Evolutionary conservation across 176 grass and related monocot genomes (phyloP).

Genomic region (Oryza australiensis): DNA sequence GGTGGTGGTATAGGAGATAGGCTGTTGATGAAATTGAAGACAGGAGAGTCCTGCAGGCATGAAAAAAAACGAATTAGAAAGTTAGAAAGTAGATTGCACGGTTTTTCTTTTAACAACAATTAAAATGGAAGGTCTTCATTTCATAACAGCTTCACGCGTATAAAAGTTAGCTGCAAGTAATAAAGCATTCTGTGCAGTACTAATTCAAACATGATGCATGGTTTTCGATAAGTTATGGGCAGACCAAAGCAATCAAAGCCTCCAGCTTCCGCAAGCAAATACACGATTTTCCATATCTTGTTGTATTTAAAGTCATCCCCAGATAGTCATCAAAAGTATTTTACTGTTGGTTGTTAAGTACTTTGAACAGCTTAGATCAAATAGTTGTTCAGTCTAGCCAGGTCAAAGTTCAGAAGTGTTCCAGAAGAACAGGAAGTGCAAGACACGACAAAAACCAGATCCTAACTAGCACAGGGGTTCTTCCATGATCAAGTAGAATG

Average conservation of each 20-base stretch:
- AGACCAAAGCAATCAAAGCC: background rate
- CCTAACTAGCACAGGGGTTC: too few relatives aligned
- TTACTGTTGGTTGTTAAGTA: background rate
- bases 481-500: too few relatives aligned
- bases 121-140: background rate
- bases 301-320: background rate
- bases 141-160: background rate
- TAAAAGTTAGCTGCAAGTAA: background rate
- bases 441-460: too few relatives aligned
- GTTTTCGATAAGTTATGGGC: background rate
- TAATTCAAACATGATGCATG: background rate
- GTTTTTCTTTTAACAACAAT: background rate
- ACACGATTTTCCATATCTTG: background rate
- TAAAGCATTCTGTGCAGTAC: background rate
- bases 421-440: background rate
- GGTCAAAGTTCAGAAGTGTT: background rate
- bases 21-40: conserved; percentile 78
- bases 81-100: background rate
- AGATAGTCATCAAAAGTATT: background rate
- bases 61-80: conserved; percentile 25
- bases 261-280: background rate
- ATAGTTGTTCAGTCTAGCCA: background rate
- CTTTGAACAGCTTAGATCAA: background rate
- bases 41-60: conserved; percentile 63
- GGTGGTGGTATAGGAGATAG: conserved; percentile 63